These are phyloP conservation scores for Blakeslea trispora DNA, from an alignment of 371 early-diverging fungal genomes.

Conservation along the genomic window DNA sequence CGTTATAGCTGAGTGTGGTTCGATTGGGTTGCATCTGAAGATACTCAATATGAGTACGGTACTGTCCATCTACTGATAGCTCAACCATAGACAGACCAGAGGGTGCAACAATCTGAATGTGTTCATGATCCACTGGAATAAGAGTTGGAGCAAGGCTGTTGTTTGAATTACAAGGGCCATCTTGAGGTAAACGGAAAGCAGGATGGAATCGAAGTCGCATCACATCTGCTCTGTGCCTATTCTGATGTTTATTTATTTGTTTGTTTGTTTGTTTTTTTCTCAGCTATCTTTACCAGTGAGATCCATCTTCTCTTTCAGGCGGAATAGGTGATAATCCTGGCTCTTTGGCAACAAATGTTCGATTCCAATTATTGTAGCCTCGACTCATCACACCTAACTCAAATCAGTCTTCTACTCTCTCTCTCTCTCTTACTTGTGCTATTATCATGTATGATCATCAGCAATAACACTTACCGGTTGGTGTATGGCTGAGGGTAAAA, in stretches of 20 bases:
- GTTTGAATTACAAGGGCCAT: conserved; percentile 32
- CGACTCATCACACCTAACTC: conserved; percentile 62
- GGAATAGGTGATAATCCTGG: conserved; percentile 53
- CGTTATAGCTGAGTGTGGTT: conserved; percentile 8
- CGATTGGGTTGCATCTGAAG: conserved; percentile 35
- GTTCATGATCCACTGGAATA: conserved; percentile 36
- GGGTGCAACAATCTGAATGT: conserved; percentile 40
- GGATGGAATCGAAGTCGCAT: conserved; percentile 67
- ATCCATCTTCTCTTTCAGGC: conserved; percentile 56
- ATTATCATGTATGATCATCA: no score
- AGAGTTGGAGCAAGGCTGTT: conserved; percentile 22
- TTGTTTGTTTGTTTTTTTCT: neutral
- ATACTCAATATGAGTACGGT: conserved; percentile 58
- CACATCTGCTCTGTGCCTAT: conserved; percentile 59
- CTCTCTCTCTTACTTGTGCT: no score
- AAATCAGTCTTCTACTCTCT: no score
- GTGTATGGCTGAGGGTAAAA: conserved; percentile 60
- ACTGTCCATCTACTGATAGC: conserved; percentile 49
- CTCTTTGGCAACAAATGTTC: conserved; percentile 62
- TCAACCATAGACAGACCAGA: conserved; percentile 62
- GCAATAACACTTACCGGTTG: conserved; percentile 31
- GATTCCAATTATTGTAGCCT: conserved; percentile 69
- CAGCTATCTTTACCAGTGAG: conserved; percentile 50
- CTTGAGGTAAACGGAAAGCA: conserved; percentile 56
- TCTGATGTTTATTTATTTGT: no score